phyloP scores from a whole-genome alignment of 1,139 yeast species.

The Yamadazyma taylorii region DNA sequence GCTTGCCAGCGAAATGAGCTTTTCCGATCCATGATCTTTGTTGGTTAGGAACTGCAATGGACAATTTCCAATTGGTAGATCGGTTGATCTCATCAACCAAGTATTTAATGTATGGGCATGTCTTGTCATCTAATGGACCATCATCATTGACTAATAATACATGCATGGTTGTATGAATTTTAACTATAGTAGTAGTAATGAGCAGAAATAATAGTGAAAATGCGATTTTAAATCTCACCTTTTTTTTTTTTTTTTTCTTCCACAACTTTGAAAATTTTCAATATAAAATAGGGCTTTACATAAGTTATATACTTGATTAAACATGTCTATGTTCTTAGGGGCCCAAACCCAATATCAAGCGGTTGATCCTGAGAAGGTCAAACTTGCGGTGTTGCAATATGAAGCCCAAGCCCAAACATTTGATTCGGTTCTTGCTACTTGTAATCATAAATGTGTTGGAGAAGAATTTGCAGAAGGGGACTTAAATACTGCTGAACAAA shows the following conservation, averaged over 20 bases:
- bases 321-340: slow-evolving; percentile 66
- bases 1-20: slow-evolving; percentile 90
- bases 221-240: not conserved
- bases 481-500: slow-evolving; percentile 70
- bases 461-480: slow-evolving; percentile 78
- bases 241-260: not conserved
- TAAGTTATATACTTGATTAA: slow-evolving; percentile 1
- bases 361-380: slow-evolving; percentile 66
- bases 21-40: slow-evolving; percentile 95
- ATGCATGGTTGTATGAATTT: slow-evolving; percentile 29
- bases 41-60: slow-evolving; percentile 78
- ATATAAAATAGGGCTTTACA: too few relatives aligned
- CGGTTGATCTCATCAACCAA: slow-evolving; percentile 68
- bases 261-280: slow-evolving; percentile 7
- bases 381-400: slow-evolving; percentile 73
- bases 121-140: slow-evolving; percentile 80
- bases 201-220: too few relatives aligned
- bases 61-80: slow-evolving; percentile 78
- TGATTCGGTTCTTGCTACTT: slow-evolving; percentile 55
- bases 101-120: slow-evolving; percentile 86
- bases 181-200: too few relatives aligned
- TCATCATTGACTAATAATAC: slow-evolving; percentile 82
- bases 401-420: slow-evolving; percentile 71
- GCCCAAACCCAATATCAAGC: slow-evolving; percentile 42
- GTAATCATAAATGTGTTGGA: slow-evolving; percentile 72